These are phyloP conservation scores for Cicer pinnatifidum DNA, from an alignment of 306 rosid genomes.

Conservation along the genomic window DNA sequence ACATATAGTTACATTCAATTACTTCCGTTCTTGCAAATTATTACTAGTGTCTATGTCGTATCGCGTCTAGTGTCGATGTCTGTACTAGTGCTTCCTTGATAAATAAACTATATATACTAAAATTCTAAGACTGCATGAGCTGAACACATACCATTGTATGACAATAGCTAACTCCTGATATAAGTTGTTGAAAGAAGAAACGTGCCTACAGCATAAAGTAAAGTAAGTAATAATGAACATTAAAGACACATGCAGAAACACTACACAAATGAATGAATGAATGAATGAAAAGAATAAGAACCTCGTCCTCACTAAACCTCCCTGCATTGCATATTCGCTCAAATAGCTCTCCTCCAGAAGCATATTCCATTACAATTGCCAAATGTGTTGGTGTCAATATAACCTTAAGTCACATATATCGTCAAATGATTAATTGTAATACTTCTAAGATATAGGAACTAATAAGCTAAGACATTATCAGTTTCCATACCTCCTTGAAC, in stretches of 20 bases:
- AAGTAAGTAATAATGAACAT: not conserved
- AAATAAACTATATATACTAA: not conserved
- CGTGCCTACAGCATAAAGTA: constrained; percentile 70
- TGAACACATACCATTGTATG: constrained; percentile 72
- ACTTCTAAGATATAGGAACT: constrained; percentile 31
- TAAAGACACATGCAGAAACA: constrained; percentile 35
- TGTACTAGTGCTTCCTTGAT: not conserved
- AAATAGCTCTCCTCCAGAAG: constrained; percentile 95
- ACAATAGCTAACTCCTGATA: constrained; percentile 97
- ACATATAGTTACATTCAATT: too few relatives aligned
- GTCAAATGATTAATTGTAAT: constrained; percentile 26
- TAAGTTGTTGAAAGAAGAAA: constrained; percentile 93
- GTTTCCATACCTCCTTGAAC: constrained; percentile 79
- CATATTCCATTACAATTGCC: constrained; percentile 95
- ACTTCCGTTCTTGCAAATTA: too few relatives aligned
- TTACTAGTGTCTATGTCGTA: too few relatives aligned
- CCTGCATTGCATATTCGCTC: constrained; percentile 99
- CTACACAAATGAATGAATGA: constrained; percentile 35
- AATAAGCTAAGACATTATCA: constrained; percentile 23
- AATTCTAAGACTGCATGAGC: not conserved
- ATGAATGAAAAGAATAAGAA: constrained; percentile 40
- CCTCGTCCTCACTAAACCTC: constrained; percentile 95
- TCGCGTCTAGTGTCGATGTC: too few relatives aligned
- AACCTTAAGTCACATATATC: constrained; percentile 57
- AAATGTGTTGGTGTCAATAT: constrained; percentile 87